Percentiles rank a stretch among this genome's conserved stretches.
Evolutionary conservation across 2,329 filamentous ascomycete species (phyloP).

Genomic region (Pseudogymnoascus sp.): DNA sequence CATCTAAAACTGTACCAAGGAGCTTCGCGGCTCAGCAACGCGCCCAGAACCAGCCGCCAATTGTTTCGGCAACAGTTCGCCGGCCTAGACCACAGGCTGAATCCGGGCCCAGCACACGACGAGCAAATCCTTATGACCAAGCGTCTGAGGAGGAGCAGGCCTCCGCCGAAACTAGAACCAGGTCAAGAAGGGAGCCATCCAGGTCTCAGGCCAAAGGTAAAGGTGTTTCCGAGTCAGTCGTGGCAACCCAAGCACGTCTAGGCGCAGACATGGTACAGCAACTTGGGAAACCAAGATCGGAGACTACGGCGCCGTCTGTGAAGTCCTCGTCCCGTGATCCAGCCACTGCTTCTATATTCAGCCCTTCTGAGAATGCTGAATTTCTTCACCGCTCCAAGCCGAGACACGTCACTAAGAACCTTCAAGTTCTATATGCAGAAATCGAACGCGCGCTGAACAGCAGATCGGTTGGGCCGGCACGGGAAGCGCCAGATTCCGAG

Average conservation of each 20-base stretch:
- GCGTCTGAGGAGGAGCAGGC: not conserved
- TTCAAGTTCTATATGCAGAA: constrained; percentile 53
- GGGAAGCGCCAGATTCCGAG: constrained; percentile 48
- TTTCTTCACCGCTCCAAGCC: constrained; percentile 49
- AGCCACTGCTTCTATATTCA: constrained; percentile 41
- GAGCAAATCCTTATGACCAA: not conserved
- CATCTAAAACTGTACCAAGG: constrained; percentile 45
- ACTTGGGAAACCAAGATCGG: not conserved
- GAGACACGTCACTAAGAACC: constrained; percentile 50
- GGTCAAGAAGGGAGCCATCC: constrained; percentile 4
- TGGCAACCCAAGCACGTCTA: constrained; percentile 19
- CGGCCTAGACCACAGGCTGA: constrained; percentile 4
- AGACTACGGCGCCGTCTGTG: not conserved
- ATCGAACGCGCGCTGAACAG: constrained; percentile 58
- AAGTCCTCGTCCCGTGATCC: not conserved
- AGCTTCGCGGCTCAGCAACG: constrained; percentile 63
- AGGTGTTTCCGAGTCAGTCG: not conserved
- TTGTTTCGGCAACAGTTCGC: not conserved
- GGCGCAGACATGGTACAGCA: constrained; percentile 28
- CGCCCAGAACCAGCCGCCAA: constrained; percentile 45
- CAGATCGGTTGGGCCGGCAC: constrained; percentile 55
- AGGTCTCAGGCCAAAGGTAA: constrained; percentile 17
- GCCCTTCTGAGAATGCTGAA: constrained; percentile 46
- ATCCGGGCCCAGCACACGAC: not conserved
- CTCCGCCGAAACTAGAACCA: not conserved